Conservation (phyloP, 1,139 yeast genomes). For the Suhomyces wounanorum region DNA sequence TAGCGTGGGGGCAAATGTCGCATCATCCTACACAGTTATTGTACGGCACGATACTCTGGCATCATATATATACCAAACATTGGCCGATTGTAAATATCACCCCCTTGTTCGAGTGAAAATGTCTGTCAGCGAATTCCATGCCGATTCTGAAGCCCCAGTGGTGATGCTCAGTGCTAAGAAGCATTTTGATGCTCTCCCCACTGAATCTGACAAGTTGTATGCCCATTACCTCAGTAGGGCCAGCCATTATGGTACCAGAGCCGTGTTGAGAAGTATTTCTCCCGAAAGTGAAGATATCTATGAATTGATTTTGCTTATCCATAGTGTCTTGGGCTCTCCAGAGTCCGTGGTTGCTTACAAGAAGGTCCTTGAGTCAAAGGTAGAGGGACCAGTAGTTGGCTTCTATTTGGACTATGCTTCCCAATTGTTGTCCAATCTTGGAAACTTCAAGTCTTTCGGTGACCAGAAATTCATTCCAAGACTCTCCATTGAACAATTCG, state of each 20-base stretch:
- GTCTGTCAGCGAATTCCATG: slow-evolving; percentile 18
- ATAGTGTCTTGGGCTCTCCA: slow-evolving; percentile 52
- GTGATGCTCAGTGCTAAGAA: slow-evolving; percentile 44
- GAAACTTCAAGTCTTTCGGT: slow-evolving; percentile 88
- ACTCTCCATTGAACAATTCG: slow-evolving; percentile 50
- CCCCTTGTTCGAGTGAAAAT: neutral
- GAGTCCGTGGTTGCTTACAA: slow-evolving; percentile 44
- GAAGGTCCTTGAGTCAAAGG: slow-evolving; percentile 21
- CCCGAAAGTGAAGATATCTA: slow-evolving; percentile 76
- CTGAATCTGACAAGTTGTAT: slow-evolving; percentile 49
- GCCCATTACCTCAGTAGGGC: slow-evolving; percentile 86
- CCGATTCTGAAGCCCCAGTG: slow-evolving; percentile 49
- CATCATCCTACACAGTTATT: neutral
- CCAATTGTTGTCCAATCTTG: slow-evolving; percentile 77
- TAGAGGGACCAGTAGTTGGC: slow-evolving; percentile 31
- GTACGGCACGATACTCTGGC: slow-evolving; percentile 4
- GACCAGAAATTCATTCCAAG: slow-evolving; percentile 82
- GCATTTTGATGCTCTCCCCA: slow-evolving; percentile 44
- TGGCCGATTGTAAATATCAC: neutral
- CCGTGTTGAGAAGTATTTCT: slow-evolving; percentile 79
- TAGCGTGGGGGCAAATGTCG: neutral
- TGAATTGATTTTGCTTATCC: slow-evolving; percentile 64
- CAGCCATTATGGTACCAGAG: slow-evolving; percentile 79
- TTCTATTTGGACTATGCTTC: slow-evolving; percentile 75
- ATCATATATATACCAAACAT: neutral